Base-by-base conservation (phyloP, 148 eudicot species). In the Hydrangea macrophylla region DNA sequence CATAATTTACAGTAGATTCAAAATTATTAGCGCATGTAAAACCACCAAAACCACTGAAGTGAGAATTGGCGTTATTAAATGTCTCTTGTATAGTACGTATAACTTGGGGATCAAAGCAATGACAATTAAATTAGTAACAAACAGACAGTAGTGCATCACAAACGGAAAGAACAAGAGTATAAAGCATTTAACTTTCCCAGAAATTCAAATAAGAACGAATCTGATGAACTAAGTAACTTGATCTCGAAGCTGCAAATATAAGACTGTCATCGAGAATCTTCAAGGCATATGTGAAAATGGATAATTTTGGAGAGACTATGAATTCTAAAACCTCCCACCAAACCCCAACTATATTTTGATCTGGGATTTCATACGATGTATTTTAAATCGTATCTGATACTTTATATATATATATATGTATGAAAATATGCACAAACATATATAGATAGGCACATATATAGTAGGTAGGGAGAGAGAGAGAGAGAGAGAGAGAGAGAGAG, bases 331-430 rank as follows among this genome's bases (percentile, higher is more conserved):
- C 55, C n/a, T 24, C 27, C 31, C 9, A 71, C 32, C 55, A 64
- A 57, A 26, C 56, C n/a, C 68, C 28, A 56, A 1, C 31, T 12
- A 33, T 3, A 42, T 25, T 26, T 24, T 72, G 69, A 72, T 72
- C 44, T 64, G 30, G 9, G 60, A 32, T 18, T 31, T 65, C 9
- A 20, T 8, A 28, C 25, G 0, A 67, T 1, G 50, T 10, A 12
- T 42, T 11, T 1, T n/a, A n/a, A n/a, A n/a, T n/a, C n/a, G n/a
- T n/a, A n/a, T n/a, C n/a, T n/a, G n/a, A n/a, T n/a, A n/a, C n/a
- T n/a, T 42, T 12, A 55, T 23, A 13, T 6, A 8, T 6, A 8
- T 5, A 53, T 39, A 23, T 22, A 65, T 15, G 9, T 20, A 35
- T 1, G n/a, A n/a, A n/a, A n/a, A n/a, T n/a, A n/a, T n/a, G n/a